A percentile compares a stretch with the other conserved stretches of the same genome.
Evolutionary conservation across 257 asterid species (phyloP).

Genomic region (Anisodus tanguticus): DNA sequence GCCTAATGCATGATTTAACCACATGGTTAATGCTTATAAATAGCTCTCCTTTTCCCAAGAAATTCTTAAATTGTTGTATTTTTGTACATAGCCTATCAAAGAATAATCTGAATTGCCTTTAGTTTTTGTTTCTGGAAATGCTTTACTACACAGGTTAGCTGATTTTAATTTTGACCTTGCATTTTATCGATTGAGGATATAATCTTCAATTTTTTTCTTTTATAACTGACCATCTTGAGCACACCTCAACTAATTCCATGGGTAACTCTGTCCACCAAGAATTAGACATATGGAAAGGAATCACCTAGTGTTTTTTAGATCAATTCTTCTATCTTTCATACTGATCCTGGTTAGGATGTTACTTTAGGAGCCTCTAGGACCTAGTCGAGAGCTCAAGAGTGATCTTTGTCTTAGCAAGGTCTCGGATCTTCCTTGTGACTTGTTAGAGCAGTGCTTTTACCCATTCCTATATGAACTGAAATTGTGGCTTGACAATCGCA

Average conservation of each 20-base stretch:
- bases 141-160: neutral
- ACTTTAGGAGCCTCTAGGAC: slow-evolving; percentile 1
- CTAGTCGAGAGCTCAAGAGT: neutral
- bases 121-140: neutral
- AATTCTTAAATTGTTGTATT: neutral
- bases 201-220: neutral
- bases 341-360: neutral
- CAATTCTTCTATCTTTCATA: neutral
- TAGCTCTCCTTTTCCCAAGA: too few relatives aligned
- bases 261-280: neutral
- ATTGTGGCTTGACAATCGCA: neutral
- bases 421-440: neutral
- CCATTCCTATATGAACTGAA: neutral
- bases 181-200: neutral
- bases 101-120: neutral
- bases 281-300: neutral
- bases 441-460: neutral
- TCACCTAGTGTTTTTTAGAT: neutral
- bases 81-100: neutral
- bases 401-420: neutral
- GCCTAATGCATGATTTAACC: neutral
- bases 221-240: too few relatives aligned
- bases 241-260: neutral
- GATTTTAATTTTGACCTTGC: neutral
- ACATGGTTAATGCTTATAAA: neutral